Percentiles rank a stretch among this genome's conserved stretches.
phyloP scores from a whole-genome alignment of 805 yeast genomes.

The Hagleromyces aurorensis region DNA sequence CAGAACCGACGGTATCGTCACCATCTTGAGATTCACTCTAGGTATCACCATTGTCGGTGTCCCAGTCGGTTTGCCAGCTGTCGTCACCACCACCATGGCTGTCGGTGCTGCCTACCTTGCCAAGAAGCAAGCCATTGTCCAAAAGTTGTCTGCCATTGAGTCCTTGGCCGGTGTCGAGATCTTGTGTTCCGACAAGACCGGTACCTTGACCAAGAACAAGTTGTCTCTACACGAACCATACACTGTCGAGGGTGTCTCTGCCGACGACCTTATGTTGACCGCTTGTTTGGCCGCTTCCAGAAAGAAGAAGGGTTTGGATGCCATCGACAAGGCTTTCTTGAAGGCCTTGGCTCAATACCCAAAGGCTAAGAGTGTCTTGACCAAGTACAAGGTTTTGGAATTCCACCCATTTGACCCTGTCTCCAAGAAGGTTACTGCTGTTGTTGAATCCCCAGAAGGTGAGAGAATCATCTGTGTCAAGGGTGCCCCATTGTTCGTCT shows the following conservation, averaged over 20 bases:
- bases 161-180: slow-evolving; percentile 97
- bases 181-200: slow-evolving; percentile 96
- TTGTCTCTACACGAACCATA: slow-evolving; percentile 93
- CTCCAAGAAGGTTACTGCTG: slow-evolving; percentile 91
- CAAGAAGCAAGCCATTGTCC: slow-evolving; percentile 95
- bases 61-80: slow-evolving; percentile 98
- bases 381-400: slow-evolving; percentile 89
- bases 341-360: slow-evolving; percentile 84
- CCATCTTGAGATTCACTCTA: slow-evolving; percentile 83
- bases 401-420: slow-evolving; percentile 98
- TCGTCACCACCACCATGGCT: slow-evolving; percentile 98
- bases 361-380: slow-evolving; percentile 84
- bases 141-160: slow-evolving; percentile 93
- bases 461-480: slow-evolving; percentile 92
- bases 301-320: slow-evolving; percentile 97
- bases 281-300: slow-evolving; percentile 97
- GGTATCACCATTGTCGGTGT: slow-evolving; percentile 97
- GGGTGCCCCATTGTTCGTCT: slow-evolving; percentile 96
- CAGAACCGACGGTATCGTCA: slow-evolving; percentile 80
- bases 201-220: slow-evolving; percentile 96
- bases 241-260: slow-evolving; percentile 95
- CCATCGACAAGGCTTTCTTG: slow-evolving; percentile 94
- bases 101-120: slow-evolving; percentile 99
- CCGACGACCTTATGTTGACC: slow-evolving; percentile 93
- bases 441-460: slow-evolving; percentile 93